A percentile compares a stretch with the other conserved stretches of the same genome.
Evolutionary conservation across 164 flowering plant genomes (phyloP).

Genomic region (Stephania yunnanensis): DNA sequence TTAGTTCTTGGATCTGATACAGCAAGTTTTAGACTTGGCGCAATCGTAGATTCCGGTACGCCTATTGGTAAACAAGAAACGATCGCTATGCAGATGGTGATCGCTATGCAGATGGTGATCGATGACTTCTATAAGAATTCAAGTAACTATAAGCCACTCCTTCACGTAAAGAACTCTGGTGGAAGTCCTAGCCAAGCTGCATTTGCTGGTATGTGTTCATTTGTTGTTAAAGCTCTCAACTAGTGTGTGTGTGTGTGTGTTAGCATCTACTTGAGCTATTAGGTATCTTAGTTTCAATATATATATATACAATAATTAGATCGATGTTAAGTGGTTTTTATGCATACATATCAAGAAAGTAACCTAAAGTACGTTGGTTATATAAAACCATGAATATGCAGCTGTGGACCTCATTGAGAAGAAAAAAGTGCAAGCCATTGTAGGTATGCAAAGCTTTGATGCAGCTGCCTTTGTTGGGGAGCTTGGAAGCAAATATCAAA

Average conservation of each 20-base stretch:
- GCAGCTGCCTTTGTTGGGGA: conserved; percentile 24
- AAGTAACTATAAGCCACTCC: not conserved
- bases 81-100: conserved; percentile 20
- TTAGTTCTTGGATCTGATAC: too few species aligned
- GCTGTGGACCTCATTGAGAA: conserved; percentile 20
- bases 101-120: conserved; percentile 17
- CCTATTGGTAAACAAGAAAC: conserved; percentile 19
- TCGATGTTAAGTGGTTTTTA: too few species aligned
- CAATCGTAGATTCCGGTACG: not conserved
- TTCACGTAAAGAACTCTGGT: conserved; percentile 10
- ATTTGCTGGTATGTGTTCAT: conserved; percentile 16
- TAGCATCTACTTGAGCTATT: too few species aligned
- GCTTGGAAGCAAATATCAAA: conserved; percentile 7
- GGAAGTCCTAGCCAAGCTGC: conserved; percentile 18
- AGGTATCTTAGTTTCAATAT: too few species aligned
- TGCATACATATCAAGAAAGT: too few species aligned
- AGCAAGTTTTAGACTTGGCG: not conserved
- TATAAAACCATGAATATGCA: conserved; percentile 11
- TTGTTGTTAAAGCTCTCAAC: too few species aligned
- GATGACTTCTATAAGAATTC: conserved; percentile 2
- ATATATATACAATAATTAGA: too few species aligned
- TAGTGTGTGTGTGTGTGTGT: too few species aligned
- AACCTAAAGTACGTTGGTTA: too few species aligned
- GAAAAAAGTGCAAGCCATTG: conserved; percentile 21
- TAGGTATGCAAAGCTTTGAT: conserved; percentile 25